Base-by-base conservation (phyloP, 129 eudicot species). In the Glebionis coronaria region DNA sequence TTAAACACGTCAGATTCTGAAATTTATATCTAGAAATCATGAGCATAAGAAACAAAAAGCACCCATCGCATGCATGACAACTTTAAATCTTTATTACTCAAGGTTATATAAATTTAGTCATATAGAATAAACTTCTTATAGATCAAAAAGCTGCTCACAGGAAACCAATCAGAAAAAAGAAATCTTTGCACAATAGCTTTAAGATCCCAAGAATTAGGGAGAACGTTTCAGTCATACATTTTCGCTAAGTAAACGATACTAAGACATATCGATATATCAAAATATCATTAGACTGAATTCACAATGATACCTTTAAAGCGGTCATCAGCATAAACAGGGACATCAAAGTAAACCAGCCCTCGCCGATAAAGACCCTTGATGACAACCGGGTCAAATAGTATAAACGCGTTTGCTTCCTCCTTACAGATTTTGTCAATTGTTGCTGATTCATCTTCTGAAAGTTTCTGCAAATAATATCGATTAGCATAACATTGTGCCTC, bases 361-460 rank as follows among this genome's bases (percentile, higher is more conserved):
- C 99, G 82, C 53, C 88, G 84, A 70, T 67, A 82, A 54, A 94
- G 95, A 42, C 97, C 99, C 85, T 81, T 94, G 44, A 94, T 67
- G 71, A 86, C 76, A 51, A 82, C 80, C 20, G 95, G 97, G 71
- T 94, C 97, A 71, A 89, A 94, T 56, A 89, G 97, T 68, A 87
- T 69, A 71, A 76, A 87, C 44, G 97, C 86, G 81, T 89, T 94
- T 70, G 88, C 99, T 82, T 94, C 99, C 84, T 94, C 99, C 79
- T 94, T 94, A 62, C 99, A 89, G 27, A 94, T 84, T 75, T 94
- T 94, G 82, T 94, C 99, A 67, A 94, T 94, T 31, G 97, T 94
- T 75, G 95, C 90, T 85, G 78, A 73, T 84, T 94, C 99, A 84
- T 94, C 97, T 69, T 94, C 99, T 57, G 99, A 86, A 63, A 94